Conservation (phyloP, 1,139 yeast species). For the Kodamaea ohmeri region DNA sequence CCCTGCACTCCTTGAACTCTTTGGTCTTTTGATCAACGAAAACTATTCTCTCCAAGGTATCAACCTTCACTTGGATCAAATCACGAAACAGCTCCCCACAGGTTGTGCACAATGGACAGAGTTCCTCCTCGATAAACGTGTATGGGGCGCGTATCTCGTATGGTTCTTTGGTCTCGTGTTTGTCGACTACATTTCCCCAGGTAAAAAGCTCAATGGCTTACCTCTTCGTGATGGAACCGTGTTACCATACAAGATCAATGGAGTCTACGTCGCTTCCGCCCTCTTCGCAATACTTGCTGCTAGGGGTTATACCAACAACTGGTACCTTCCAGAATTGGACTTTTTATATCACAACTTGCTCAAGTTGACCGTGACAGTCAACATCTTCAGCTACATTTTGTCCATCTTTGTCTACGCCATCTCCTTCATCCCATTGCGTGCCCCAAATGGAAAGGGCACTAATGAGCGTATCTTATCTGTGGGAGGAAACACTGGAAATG, state of each 20-base stretch:
- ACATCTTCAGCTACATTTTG: conserved; percentile 60
- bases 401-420: conserved; percentile 62
- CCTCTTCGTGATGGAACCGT: conserved; percentile 70
- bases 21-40: conserved; percentile 59
- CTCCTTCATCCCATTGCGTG: conserved; percentile 61
- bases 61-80: conserved; percentile 36
- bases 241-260: conserved; percentile 79
- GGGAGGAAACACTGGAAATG: conserved; percentile 82
- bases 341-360: conserved; percentile 69
- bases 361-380: conserved; percentile 61
- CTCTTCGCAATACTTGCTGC: conserved; percentile 47
- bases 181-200: conserved; percentile 73
- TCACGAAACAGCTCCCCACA: conserved; percentile 29
- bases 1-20: conserved; percentile 58
- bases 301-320: conserved; percentile 49
- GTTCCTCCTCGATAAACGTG: conserved; percentile 35
- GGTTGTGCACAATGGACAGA: conserved; percentile 24
- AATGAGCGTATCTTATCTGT: conserved; percentile 72
- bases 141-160: conserved; percentile 63
- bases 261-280: conserved; percentile 53
- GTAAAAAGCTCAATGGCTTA: conserved; percentile 64
- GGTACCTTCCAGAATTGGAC: conserved; percentile 70
- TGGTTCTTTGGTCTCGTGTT: conserved; percentile 73
- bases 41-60: conserved; percentile 52
- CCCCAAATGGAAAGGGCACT: conserved; percentile 52